phyloP scores from a whole-genome alignment of 208 protist genomes.

The Acanthamoeba triangularis region DNA sequence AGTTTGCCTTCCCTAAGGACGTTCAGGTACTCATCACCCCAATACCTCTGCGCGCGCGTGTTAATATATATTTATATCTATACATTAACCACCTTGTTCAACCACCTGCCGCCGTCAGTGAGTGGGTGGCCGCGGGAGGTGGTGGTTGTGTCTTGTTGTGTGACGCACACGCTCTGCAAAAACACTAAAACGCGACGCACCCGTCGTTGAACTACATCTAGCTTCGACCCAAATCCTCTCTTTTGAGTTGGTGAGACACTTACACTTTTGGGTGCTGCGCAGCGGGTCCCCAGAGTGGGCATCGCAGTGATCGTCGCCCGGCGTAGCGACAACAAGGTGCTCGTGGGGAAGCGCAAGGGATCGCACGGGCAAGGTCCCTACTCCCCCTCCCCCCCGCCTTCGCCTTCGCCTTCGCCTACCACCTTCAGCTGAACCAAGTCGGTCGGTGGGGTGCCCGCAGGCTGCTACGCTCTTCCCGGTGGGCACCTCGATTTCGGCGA shows the following conservation, averaged over 20 bases:
- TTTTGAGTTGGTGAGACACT: neutral
- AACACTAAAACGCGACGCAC: no score
- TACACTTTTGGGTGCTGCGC: neutral
- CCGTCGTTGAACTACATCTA: neutral
- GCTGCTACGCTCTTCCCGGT: conserved; percentile 23
- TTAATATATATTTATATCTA: neutral
- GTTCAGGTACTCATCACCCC: neutral
- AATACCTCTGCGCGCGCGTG: no score
- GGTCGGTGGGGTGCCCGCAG: neutral
- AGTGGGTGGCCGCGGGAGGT: neutral
- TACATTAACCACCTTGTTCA: neutral
- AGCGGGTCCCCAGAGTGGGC: neutral
- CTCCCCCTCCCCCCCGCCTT: neutral
- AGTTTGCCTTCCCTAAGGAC: conserved; percentile 43
- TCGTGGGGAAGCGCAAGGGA: conserved; percentile 46
- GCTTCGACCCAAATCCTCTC: neutral
- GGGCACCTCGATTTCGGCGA: conserved; percentile 54
- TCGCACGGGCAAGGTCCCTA: conserved; percentile 5
- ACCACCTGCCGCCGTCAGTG: neutral
- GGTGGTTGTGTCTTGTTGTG: no score
- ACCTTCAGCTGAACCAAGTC: neutral
- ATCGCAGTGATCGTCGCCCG: neutral
- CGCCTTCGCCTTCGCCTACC: neutral
- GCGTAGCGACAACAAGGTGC: conserved; percentile 43
- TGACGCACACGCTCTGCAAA: no score